Evolutionary conservation across 2,329 filamentous ascomycete genomes (phyloP).

Genomic region (Fusarium metavorans): DNA sequence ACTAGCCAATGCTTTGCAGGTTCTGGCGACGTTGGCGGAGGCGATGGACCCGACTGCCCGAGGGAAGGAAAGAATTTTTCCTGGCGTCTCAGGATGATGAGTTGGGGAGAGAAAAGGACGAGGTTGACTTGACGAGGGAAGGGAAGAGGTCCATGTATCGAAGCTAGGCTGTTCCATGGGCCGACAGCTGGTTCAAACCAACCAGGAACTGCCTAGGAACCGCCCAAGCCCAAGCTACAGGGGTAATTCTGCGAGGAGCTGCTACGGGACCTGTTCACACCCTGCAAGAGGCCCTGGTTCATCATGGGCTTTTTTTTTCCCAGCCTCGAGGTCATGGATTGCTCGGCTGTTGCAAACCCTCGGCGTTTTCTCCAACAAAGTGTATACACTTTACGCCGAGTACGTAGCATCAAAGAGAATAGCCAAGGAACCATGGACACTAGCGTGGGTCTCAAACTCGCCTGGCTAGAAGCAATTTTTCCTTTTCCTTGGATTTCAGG

Average conservation of each 20-base stretch:
- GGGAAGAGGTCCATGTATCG: not conserved
- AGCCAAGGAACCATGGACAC: conserved; percentile 18
- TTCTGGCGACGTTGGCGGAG: conserved; percentile 12
- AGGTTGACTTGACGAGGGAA: conserved; percentile 24
- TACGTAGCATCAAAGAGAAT: conserved; percentile 12
- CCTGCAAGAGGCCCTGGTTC: conserved; percentile 20
- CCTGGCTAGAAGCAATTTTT: conserved; percentile 16
- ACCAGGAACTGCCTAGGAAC: conserved; percentile 13
- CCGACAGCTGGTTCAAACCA: conserved; percentile 16
- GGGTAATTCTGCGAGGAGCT: conserved; percentile 25
- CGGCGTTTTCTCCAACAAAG: conserved; percentile 20
- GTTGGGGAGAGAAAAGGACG: not conserved
- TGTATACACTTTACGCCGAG: conserved; percentile 24
- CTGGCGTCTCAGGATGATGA: conserved; percentile 15
- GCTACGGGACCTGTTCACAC: conserved; percentile 13
- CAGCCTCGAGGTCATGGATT: conserved; percentile 25
- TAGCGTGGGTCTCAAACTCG: conserved; percentile 37
- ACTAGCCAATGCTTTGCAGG: conserved; percentile 59
- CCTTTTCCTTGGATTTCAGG: conserved; percentile 31
- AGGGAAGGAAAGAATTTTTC: conserved; percentile 14
- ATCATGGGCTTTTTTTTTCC: conserved; percentile 15
- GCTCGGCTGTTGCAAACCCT: conserved; percentile 5
- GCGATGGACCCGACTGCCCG: conserved; percentile 3
- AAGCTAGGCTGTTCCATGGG: conserved; percentile 16
- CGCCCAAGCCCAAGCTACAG: conserved; percentile 26